Evolutionary conservation across 23 red algal species (phyloP), one percentile per base, ranked within the genome.

Genomic region (Chondrus crispus): DNA sequence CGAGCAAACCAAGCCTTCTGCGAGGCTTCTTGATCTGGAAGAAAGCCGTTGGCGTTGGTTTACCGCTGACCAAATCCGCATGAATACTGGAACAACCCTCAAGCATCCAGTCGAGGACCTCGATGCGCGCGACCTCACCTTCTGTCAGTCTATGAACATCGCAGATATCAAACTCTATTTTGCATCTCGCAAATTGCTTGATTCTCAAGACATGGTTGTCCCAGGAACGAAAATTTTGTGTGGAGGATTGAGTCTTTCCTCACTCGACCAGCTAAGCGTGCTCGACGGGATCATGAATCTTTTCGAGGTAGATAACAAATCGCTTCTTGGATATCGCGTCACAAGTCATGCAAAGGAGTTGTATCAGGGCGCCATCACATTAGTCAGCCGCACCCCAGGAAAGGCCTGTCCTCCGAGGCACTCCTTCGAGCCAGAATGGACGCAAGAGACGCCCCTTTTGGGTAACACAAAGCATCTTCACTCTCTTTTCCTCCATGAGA

Each of bases 91-190:
- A 2, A 89, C 85, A 5, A 41, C 54, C 14, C 35, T 73, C 3
- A 32, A 33, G 18, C 52, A 58, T 28, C 69, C 85, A 2, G 49
- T 89, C 18, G 35, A 19, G 12, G 85, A 76, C 39, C 37, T 30
- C 8, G 72, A 33, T 2, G 46, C 77, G 5, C 37, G 48, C 22
- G 43, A 40, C 9, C 45, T 37, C 14, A 89, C 68, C n/a, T 89
- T 89, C 28, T 89, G 85, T 50, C 48, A 76, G 66, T 30, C 85
- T 16, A 89, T 89, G 85, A 89, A 89, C 28, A 69, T 33, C 1
- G n/a, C 5, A 0, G 44, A 89, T 10, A 42, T 89, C 40, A 54
- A 35, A 20, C 29, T 33, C 22, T 89, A 62, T 78, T 55, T 46
- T 37, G 8, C 20, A 2, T 26, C 13, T 18, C 45, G 26, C 30